Base-by-base conservation (phyloP, 2,329 filamentous ascomycete genomes). In the Xylariales sp. region DNA sequence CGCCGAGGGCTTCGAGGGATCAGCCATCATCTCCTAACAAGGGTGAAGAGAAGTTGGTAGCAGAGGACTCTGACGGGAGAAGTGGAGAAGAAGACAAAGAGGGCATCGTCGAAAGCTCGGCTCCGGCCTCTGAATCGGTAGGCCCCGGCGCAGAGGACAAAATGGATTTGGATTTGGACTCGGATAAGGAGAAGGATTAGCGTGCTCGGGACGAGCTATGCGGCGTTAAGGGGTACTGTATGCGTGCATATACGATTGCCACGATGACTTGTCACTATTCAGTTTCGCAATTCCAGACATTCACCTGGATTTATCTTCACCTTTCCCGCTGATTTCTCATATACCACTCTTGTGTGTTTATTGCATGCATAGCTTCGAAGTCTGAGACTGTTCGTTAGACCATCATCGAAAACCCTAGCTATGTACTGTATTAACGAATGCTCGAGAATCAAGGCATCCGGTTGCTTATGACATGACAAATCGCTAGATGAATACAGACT, bases 101-200 rank as follows among this genome's bases (percentile, higher is more conserved):
- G 5, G 3, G 25, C 16, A 20, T 45, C 6, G 28, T 45, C 9
- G 55, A 54, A 19, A 42, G 29, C 7, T 51, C 45, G 14, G 24
- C 39, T 18, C 35, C 40, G 12, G 35, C 46, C 11, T 40, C 34
- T 18, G 48, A 45, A 24, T 36, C 46, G 21, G 43, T 45, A 19
- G 54, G 55, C 14, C 44, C 46, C 14, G 35, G 20, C 16, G 48
- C 42, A 44, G 57, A 46, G 12, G 57, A 58, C 22, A 54, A 51
- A 42, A 60, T 60, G 57, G 57, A 59, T 4, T 27, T 59, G 43
- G 57, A 59, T 46, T 58, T 53, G 31, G 56, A 58, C 47, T 50
- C 42, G 45, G 54, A 47, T 40, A 49, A 47, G 43, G 27, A 36
- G 31, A 8, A 46, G 43, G 25, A 32, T 32, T 8, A 15, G 29